Evolutionary conservation across 2,329 filamentous ascomycete species (phyloP).

Genomic region (Pestalotiopsis sp.): DNA sequence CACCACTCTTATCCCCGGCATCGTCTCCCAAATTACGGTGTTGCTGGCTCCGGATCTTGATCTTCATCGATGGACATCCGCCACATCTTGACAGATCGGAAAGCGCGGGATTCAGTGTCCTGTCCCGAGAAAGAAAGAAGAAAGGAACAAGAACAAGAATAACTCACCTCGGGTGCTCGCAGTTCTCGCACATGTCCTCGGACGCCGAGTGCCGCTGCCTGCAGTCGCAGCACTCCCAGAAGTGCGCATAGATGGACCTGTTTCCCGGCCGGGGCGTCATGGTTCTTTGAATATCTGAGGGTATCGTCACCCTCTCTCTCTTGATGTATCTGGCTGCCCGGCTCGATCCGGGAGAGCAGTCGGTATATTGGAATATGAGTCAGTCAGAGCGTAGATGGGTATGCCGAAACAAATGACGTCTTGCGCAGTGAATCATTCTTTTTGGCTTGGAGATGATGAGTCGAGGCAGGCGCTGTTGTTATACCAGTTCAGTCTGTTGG

Average conservation of each 20-base stretch:
- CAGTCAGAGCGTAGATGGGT: no score
- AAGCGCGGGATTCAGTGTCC: neutral
- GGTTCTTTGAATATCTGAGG: neutral
- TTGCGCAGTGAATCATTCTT: no score
- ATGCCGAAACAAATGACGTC: no score
- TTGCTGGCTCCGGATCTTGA: neutral
- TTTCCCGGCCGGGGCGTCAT: neutral
- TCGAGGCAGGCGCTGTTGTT: no score
- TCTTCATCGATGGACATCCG: neutral
- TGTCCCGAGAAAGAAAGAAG: neutral
- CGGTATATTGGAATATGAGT: no score
- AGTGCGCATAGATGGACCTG: neutral
- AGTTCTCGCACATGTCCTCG: neutral
- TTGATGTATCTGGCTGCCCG: no score
- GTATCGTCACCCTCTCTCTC: no score
- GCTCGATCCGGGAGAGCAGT: no score
- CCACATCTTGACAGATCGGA: neutral
- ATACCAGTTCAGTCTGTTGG: no score
- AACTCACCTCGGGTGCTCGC: neutral
- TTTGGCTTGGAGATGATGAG: no score
- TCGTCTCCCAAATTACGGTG: neutral
- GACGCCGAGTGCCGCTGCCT: neutral
- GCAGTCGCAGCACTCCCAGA: neutral
- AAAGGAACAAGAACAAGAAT: neutral
- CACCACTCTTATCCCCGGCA: no score